Conservation (phyloP, 2,329 filamentous ascomycete genomes). For the Pyrenophora graminea region DNA sequence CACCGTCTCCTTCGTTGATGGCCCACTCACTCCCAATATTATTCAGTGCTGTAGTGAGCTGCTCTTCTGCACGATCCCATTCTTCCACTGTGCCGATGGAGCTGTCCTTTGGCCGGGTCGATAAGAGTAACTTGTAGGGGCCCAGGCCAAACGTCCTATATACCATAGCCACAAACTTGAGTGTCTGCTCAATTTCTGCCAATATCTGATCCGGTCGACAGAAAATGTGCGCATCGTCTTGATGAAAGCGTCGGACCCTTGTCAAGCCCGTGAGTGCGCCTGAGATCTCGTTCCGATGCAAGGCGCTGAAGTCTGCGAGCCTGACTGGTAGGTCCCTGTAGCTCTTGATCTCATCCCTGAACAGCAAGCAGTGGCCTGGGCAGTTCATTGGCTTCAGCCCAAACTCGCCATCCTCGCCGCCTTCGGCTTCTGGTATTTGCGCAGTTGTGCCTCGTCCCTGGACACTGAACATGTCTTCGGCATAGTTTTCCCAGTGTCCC, state of each 20-base stretch:
- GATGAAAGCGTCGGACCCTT: conserved; percentile 82
- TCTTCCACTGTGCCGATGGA: conserved; percentile 76
- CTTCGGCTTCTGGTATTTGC: conserved; percentile 50
- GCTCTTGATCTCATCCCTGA: conserved; percentile 71
- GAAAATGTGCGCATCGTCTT: conserved; percentile 91
- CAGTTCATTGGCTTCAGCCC: conserved; percentile 94
- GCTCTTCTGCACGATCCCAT: conserved; percentile 69
- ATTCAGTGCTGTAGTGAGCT: conserved; percentile 66
- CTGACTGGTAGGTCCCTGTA: conserved; percentile 82
- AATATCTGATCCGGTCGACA: conserved; percentile 77
- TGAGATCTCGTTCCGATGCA: conserved; percentile 86
- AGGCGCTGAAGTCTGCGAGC: conserved; percentile 83
- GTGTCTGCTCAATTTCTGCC: conserved; percentile 71
- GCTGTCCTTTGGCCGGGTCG: conserved; percentile 75
- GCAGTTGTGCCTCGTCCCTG: conserved; percentile 57
- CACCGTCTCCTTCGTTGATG: conserved; percentile 79
- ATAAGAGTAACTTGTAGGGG: conserved; percentile 75
- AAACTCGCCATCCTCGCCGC: conserved; percentile 70
- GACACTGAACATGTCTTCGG: conserved; percentile 90
- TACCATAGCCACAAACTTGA: conserved; percentile 74
- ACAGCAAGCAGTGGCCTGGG: conserved; percentile 84
- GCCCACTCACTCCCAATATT: conserved; percentile 70
- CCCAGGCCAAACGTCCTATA: conserved; percentile 73
- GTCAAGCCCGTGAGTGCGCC: conserved; percentile 81
- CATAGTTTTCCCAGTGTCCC: conserved; percentile 87